Base-by-base conservation (phyloP, 1,139 yeast genomes). In the Yamadazyma mexicana region DNA sequence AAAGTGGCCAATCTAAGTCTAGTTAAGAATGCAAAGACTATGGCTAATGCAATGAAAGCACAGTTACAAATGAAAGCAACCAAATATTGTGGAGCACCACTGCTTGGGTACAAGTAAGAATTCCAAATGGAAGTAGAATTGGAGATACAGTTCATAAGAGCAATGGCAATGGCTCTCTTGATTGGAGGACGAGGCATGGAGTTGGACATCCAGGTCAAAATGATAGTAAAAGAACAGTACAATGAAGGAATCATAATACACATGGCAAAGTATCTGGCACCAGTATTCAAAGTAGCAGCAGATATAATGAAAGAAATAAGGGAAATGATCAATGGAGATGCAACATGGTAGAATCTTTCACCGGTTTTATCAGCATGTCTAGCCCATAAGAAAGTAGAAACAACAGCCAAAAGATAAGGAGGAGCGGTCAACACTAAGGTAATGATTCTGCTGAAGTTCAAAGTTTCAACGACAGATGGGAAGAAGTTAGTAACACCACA, bases 241-340 rank as follows among this genome's bases (percentile, higher is more conserved):
- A 78, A 58, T 1, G 78, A 69, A 28, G 81, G 81, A 42, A 79
- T 74, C 81, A 79, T 76, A 40, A 79, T 61, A 56, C 81, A 75
- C 83, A 79, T 79, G 32, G 83, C 75, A 45, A 77, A 76, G 49
- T 79, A 79, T 44, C 84, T 63, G 3, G 83, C 82, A 5, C 78
- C 83, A 2, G 77, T 73, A 49, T 77, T 75, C 41, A 74, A 58
- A 1, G 82, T 75, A 2, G 83, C 60, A 10, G 75, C 79, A 0
- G 81, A 69, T 31, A 79, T 77, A 40, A 79, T 71, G 50, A 77
- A 79, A 0, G 82, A 69, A 3, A 66, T 51, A 47, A 78, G 55
- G 0, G 83, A 59, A 5, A 75, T 43, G 4, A 62, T 32, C 40
- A 78, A 56, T 14, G 83, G 82, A 10, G 61, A 45, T 3, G 67